phyloP scores from a whole-genome alignment of 768 basidiomycete genomes.

The Paxillus ammoniavirescens region DNA sequence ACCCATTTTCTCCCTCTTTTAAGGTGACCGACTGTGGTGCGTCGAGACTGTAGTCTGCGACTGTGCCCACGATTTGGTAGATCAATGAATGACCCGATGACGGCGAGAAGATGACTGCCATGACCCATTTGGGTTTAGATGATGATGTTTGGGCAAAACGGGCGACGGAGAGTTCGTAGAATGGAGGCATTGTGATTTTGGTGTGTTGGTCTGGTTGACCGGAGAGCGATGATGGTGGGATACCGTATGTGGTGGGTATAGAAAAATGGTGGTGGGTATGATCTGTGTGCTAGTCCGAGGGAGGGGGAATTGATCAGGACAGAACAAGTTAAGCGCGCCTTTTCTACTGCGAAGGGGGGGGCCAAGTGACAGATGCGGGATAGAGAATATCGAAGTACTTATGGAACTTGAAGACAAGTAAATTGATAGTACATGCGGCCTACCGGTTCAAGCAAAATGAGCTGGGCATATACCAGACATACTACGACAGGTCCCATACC shows the following conservation, averaged over 20 bases:
- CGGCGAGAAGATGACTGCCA: conserved; percentile 28
- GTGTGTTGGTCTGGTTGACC: not conserved
- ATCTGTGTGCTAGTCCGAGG: not conserved
- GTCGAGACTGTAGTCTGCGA: conserved; percentile 29
- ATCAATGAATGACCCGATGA: conserved; percentile 28
- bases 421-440: conserved; percentile 11
- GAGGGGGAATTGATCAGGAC: not conserved
- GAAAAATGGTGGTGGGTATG: not conserved
- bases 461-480: not conserved
- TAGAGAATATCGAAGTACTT: conserved; percentile 1
- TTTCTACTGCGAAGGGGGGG: conserved; percentile 20
- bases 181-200: conserved; percentile 26
- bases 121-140: conserved; percentile 22
- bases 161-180: conserved; percentile 32
- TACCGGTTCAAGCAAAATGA: too few species aligned
- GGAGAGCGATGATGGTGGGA: conserved; percentile 1
- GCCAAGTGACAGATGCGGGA: conserved; percentile 7
- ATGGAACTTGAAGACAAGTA: conserved; percentile 4
- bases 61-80: conserved; percentile 30
- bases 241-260: not conserved
- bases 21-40: conserved; percentile 33
- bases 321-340: conserved; percentile 3
- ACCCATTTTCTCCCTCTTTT: conserved; percentile 28
- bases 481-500: not conserved
- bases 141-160: conserved; percentile 24